phyloP scores from a whole-genome alignment of 164 flowering plant genomes.

The Piper betle region DNA sequence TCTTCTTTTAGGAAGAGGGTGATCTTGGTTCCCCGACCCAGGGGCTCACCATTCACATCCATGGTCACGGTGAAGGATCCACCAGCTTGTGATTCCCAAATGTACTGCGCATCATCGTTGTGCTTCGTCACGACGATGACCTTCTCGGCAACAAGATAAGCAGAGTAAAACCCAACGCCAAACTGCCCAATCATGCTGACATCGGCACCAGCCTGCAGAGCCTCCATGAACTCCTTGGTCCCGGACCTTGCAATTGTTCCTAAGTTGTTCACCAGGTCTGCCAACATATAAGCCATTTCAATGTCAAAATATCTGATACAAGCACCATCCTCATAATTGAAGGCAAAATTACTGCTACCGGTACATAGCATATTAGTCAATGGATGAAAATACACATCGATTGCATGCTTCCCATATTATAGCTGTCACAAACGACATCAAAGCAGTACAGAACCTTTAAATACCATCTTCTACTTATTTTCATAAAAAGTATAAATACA shows the following conservation, averaged over 20 bases:
- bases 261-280: slow-evolving; percentile 14
- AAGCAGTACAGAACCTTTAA: too few species aligned
- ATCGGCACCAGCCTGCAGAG: slow-evolving; percentile 13
- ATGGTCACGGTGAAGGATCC: slow-evolving; percentile 11
- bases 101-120: slow-evolving; percentile 11
- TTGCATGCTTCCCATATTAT: too few species aligned
- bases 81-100: slow-evolving; percentile 16
- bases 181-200: slow-evolving; percentile 16
- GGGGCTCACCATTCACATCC: slow-evolving; percentile 10
- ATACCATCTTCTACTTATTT: too few species aligned
- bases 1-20: slow-evolving; percentile 15
- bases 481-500: too few species aligned
- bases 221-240: slow-evolving; percentile 14
- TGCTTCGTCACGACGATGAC: slow-evolving; percentile 11
- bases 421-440: too few species aligned
- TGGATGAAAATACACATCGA: too few species aligned
- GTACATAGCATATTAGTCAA: too few species aligned
- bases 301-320: too few species aligned
- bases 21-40: slow-evolving; percentile 13
- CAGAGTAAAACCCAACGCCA: slow-evolving; percentile 13
- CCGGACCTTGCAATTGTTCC: slow-evolving; percentile 17
- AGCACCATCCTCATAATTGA: neutral
- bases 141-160: slow-evolving; percentile 12
- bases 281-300: neutral
- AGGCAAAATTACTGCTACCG: too few species aligned